Base-by-base conservation (phyloP, 73 alveolate genomes). In the Effrenium voratum region DNA sequence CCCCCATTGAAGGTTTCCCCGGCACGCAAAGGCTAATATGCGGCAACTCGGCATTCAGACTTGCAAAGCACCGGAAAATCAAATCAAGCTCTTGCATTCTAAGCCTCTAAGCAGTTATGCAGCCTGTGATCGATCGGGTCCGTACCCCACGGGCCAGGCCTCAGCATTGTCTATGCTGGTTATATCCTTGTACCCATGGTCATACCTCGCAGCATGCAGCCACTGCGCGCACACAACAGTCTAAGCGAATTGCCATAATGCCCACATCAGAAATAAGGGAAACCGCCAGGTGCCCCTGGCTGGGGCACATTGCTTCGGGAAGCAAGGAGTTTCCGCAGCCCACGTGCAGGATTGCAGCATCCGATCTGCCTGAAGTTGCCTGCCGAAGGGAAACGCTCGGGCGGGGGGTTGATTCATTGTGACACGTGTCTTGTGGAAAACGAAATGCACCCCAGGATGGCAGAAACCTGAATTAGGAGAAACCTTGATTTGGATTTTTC, bases 311-410 rank as follows among this genome's bases (percentile, higher is more conserved):
- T 3, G 95, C 95, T 87, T 87, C 95, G 36, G 95, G 95, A 41
- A 87, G 85, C 34, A 87, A 76, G 83, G 95, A 87, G 47, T 87
- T 87, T 12, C 95, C 95, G 34, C 95, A 87, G 49, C 95, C 95
- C 70, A 87, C 84, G 40, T 87, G 95, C 50, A 87, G 85, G 22
- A 87, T 68, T 36, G 95, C 12, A 16, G 95, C 95, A 66, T 87
- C 95, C 43, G 70, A 1, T n/a, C 70, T 60, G 24, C 95, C 95
- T 26, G 95, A 41, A 2, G 95, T 87, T 45, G 95, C 95, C 95
- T 87, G 43, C 30, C 41, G 6, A 68, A 19, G 63, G 41, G 19
- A 10, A n/a, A 19, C 73, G 34, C 34, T 26, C 72, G 72, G 4
- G n/a, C 28, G 72, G 72, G 4, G 19, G 73, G 72, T 32, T 26